Conservation (phyloP, 2,329 filamentous ascomycete species). For the Aureobasidium sp. region DNA sequence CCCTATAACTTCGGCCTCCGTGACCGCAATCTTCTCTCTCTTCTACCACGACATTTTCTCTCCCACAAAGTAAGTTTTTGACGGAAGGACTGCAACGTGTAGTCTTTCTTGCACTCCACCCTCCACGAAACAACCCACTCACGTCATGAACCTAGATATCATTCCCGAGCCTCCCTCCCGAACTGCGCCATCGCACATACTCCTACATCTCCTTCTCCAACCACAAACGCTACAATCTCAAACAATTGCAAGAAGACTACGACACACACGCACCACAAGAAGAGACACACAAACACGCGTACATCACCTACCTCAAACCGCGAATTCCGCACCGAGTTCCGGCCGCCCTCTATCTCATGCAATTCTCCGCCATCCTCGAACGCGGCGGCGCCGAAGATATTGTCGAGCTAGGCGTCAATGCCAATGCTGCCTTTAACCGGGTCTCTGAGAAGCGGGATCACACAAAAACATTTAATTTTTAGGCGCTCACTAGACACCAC, state of each 20-base stretch:
- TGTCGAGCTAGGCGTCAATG: background rate
- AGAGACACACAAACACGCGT: background rate
- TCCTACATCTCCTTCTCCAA: too few species aligned
- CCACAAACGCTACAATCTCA: too few species aligned
- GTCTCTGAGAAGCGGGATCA: rapidly evolving
- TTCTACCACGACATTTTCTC: background rate
- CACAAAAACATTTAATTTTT: too few species aligned
- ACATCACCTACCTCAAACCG: background rate
- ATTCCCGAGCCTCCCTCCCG: background rate
- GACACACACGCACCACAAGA: too few species aligned
- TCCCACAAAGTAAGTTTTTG: background rate
- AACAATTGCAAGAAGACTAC: too few species aligned
- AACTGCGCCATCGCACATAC: background rate
- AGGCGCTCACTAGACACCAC: too few species aligned
- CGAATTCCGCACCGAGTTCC: background rate
- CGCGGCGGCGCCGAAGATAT: background rate
- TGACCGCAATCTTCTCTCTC: background rate
- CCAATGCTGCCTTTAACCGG: background rate
- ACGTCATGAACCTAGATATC: background rate
- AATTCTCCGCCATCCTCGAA: background rate
- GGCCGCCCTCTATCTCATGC: background rate
- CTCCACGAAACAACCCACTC: background rate
- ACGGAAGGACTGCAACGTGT: background rate
- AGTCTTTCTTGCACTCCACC: background rate
- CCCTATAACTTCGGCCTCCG: background rate